Evolutionary conservation across 495 filamentous ascomycete genomes (phyloP).

Genomic region (Talaromyces thailandensis): DNA sequence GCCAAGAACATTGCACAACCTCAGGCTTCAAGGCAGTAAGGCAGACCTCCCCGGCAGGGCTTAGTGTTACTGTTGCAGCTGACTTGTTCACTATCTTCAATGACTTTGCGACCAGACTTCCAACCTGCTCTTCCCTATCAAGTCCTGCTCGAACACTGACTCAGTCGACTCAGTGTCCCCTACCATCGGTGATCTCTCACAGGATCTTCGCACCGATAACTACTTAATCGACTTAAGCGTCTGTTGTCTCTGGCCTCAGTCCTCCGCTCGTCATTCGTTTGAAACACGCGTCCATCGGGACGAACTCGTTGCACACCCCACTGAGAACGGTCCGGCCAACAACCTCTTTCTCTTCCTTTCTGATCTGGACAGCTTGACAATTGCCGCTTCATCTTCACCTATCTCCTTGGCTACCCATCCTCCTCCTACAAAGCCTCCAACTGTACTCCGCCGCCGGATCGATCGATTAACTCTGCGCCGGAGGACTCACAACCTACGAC

Average conservation of each 20-base stretch:
- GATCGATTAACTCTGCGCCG: background rate
- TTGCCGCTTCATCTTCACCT: background rate
- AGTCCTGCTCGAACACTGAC: background rate
- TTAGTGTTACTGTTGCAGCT: background rate
- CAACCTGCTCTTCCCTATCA: background rate
- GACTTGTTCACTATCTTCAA: background rate
- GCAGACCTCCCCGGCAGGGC: background rate
- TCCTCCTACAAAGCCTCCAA: background rate
- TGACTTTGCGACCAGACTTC: background rate
- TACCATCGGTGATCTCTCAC: background rate
- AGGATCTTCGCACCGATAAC: background rate
- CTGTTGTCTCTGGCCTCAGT: background rate
- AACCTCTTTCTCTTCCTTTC: background rate
- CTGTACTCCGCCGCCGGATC: background rate
- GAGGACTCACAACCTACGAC: background rate
- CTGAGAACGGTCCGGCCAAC: background rate
- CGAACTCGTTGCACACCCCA: background rate
- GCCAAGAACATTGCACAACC: background rate
- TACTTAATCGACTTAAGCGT: background rate
- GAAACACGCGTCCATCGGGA: slow-evolving; percentile 3
- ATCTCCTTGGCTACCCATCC: background rate
- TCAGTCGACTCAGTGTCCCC: background rate
- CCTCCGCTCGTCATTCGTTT: slow-evolving; percentile 4
- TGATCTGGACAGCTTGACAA: background rate
- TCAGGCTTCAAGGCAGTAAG: background rate